These are phyloP conservation scores for Sphaerosporella brunnea DNA, from an alignment of 495 filamentous ascomycete genomes.

Conservation along the genomic window DNA sequence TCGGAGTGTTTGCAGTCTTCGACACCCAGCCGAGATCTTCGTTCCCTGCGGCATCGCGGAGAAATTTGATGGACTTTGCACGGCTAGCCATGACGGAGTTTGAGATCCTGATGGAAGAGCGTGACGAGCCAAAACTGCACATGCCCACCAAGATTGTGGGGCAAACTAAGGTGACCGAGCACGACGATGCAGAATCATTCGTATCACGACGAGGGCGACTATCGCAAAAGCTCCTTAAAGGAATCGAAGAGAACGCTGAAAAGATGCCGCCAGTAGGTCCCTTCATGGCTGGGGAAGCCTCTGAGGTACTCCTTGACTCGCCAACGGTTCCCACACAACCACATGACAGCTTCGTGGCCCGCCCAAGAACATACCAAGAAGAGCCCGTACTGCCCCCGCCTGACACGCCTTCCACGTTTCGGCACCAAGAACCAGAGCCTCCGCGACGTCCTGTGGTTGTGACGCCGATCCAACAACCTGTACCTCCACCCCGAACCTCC, in stretches of 20 bases:
- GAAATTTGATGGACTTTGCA: conserved; percentile 27
- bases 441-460: neutral
- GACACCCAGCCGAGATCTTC: conserved; percentile 19
- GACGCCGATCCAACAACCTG: neutral
- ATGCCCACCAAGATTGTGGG: conserved; percentile 1
- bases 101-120: conserved; percentile 26
- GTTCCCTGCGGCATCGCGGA: conserved; percentile 23
- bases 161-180: neutral
- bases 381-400: neutral
- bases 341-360: neutral
- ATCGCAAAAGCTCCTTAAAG: conserved; percentile 4
- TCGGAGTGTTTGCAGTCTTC: conserved; percentile 30
- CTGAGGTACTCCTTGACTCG: neutral
- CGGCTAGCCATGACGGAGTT: conserved; percentile 24
- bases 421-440: neutral
- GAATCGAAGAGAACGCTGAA: conserved; percentile 12
- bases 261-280: conserved; percentile 3
- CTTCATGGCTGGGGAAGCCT: conserved; percentile 1
- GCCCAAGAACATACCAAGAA: neutral
- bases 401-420: neutral
- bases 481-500: neutral
- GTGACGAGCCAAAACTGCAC: conserved; percentile 5
- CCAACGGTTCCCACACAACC: conserved; percentile 1
- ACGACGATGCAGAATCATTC: neutral
- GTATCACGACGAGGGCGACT: neutral